phyloP scores from a whole-genome alignment of 352 stramenopile genomes.

The Thraustochytrium sp. region DNA sequence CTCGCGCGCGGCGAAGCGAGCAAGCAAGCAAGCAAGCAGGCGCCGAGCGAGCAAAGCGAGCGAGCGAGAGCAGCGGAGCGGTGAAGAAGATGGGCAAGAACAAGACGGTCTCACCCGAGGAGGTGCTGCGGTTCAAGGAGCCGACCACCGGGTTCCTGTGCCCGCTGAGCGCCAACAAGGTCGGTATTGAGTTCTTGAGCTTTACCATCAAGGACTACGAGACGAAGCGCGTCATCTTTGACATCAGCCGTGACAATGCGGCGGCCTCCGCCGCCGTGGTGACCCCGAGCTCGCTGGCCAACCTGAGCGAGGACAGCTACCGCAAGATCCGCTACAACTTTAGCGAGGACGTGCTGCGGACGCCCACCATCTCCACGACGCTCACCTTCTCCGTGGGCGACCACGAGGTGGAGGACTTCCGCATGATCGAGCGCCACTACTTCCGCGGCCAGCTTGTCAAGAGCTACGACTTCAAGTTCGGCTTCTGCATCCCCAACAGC shows the following conservation, averaged over 20 bases:
- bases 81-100: neutral
- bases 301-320: conserved; percentile 74
- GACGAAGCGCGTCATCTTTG: conserved; percentile 87
- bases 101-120: conserved; percentile 5
- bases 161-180: conserved; percentile 81
- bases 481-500: conserved; percentile 89
- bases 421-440: conserved; percentile 95
- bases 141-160: conserved; percentile 74
- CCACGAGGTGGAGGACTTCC: conserved; percentile 76
- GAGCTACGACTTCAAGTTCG: conserved; percentile 91
- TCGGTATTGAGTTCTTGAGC: conserved; percentile 88
- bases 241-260: conserved; percentile 62
- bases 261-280: conserved; percentile 52
- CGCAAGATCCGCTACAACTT: conserved; percentile 90
- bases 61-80: neutral
- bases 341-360: conserved; percentile 79
- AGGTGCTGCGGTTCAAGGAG: conserved; percentile 38
- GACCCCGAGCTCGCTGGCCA: conserved; percentile 63
- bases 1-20: no score
- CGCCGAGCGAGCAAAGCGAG: neutral
- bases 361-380: conserved; percentile 69
- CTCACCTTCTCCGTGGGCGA: conserved; percentile 85
- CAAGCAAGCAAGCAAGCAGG: neutral
- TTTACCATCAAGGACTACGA: conserved; percentile 91
- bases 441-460: conserved; percentile 78